These are phyloP conservation scores for Daldinia sp. DNA, from an alignment of 2,329 filamentous ascomycete species.

Conservation along the genomic window DNA sequence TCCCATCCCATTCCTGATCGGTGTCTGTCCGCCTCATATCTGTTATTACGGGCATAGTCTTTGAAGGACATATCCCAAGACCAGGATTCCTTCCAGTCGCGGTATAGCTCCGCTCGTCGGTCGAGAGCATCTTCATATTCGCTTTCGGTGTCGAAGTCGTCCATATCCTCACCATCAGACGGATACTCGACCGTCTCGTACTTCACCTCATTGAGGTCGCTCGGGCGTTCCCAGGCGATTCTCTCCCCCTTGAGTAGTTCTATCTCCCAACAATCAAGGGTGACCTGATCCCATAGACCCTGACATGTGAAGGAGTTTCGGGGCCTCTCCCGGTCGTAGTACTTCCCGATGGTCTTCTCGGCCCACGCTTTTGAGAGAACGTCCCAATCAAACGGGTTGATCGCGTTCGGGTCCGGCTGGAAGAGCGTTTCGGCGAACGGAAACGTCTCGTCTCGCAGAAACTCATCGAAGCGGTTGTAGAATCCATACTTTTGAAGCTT, in stretches of 20 bases:
- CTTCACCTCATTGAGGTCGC: too few relatives aligned
- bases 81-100: background rate
- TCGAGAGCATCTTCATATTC: background rate
- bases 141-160: background rate
- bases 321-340: background rate
- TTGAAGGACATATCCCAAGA: background rate
- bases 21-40: background rate
- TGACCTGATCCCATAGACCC: background rate
- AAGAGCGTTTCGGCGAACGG: background rate
- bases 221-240: background rate
- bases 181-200: background rate
- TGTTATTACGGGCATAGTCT: background rate
- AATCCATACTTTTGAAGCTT: background rate
- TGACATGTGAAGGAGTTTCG: background rate
- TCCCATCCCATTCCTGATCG: background rate
- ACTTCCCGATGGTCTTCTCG: background rate
- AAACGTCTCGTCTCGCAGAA: background rate
- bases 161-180: background rate
- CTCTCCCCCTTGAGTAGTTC: background rate
- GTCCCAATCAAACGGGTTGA: background rate
- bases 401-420: conserved; percentile 7
- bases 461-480: background rate
- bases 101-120: background rate
- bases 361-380: too few relatives aligned
- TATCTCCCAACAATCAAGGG: background rate